These are phyloP conservation scores for Meyerozyma athensensis DNA, from an alignment of 1,139 yeast species.

Conservation along the genomic window DNA sequence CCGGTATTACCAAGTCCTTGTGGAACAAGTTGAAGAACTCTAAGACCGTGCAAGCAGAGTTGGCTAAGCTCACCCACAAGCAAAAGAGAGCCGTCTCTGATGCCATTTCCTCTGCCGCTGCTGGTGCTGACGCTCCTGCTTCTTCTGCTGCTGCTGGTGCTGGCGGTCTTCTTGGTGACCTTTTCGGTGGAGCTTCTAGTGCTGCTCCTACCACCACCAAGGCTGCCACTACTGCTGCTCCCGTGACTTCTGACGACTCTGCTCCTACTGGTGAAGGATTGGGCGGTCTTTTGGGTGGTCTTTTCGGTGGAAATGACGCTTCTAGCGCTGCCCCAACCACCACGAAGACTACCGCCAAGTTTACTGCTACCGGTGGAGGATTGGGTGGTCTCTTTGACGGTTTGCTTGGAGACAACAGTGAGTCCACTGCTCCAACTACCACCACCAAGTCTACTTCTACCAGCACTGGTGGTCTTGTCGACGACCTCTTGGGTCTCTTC, in stretches of 20 bases:
- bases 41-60: conserved; percentile 13
- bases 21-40: conserved; percentile 16
- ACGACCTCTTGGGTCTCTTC: conserved; percentile 8
- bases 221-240: conserved; percentile 6
- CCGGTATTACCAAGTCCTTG: conserved; percentile 20
- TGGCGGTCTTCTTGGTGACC: conserved; percentile 7
- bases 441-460: conserved; percentile 10
- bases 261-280: conserved; percentile 6
- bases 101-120: conserved; percentile 10
- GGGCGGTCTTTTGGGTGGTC: conserved; percentile 11
- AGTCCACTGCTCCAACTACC: conserved; percentile 6
- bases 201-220: conserved; percentile 5
- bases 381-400: conserved; percentile 14
- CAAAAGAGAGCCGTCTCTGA: conserved; percentile 8
- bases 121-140: conserved; percentile 7
- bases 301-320: conserved; percentile 10
- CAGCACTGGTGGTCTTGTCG: conserved; percentile 11
- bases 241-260: conserved; percentile 4
- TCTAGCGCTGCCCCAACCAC: conserved; percentile 10
- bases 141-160: conserved; percentile 5
- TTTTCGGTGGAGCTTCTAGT: conserved; percentile 9
- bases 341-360: conserved; percentile 6
- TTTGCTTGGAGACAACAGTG: conserved; percentile 10
- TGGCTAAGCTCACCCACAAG: neutral
- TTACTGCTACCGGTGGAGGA: conserved; percentile 7